Percentiles rank a stretch among this genome's conserved stretches.
phyloP scores from a whole-genome alignment of 192 early-diverging fungal species.

The Umbelopsis isabellina region DNA sequence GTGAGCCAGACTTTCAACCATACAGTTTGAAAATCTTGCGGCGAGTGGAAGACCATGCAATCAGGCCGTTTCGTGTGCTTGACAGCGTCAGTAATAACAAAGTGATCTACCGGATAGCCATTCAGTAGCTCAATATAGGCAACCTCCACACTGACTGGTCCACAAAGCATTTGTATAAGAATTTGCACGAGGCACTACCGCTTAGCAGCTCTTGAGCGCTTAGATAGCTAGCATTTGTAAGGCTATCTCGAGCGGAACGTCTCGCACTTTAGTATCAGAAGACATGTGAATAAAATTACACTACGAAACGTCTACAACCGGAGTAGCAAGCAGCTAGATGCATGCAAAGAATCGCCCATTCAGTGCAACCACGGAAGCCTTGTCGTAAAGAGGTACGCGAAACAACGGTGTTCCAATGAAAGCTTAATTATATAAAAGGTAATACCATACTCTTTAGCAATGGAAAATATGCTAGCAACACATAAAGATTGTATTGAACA shows the following conservation, averaged over 20 bases:
- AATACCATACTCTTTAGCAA: too few relatives aligned
- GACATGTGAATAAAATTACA: too few relatives aligned
- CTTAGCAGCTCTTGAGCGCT: background rate
- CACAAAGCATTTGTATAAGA: background rate
- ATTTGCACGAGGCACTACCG: background rate
- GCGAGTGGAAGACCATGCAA: background rate
- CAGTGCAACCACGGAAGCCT: too few relatives aligned
- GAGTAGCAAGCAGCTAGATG: too few relatives aligned
- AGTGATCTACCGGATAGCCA: background rate
- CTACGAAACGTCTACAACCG: too few relatives aligned
- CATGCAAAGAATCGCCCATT: too few relatives aligned
- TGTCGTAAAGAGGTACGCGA: too few relatives aligned
- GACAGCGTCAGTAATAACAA: background rate
- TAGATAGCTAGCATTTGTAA: background rate
- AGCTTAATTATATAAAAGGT: too few relatives aligned
- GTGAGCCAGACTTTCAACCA: background rate
- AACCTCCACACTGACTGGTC: background rate
- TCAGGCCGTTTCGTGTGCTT: background rate
- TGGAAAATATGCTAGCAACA: too few relatives aligned
- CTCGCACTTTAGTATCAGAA: too few relatives aligned
- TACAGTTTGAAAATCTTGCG: background rate
- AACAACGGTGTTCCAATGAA: too few relatives aligned
- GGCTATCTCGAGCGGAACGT: background rate
- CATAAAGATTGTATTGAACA: too few relatives aligned
- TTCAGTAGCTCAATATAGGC: background rate